Evolutionary conservation across 495 filamentous ascomycete species (phyloP), one percentile per base, ranked within the genome.

Genomic region (Talaromyces trachyspermus): DNA sequence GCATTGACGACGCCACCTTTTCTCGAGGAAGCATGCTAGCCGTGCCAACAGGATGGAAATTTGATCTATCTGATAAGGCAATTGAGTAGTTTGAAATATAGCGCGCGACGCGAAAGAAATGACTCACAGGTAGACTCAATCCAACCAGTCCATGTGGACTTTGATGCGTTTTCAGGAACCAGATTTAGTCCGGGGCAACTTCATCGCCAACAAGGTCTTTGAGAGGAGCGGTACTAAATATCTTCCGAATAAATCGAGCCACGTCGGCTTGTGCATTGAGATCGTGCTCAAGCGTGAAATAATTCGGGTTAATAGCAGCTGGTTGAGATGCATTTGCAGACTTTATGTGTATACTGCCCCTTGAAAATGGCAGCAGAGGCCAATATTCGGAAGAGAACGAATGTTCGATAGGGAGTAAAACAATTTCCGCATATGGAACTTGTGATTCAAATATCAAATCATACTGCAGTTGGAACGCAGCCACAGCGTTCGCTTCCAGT

Each of bases 261-360:
- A 63, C 49, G 11, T 45, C 40, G n/a, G 54, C 42, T 41, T 66
- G 58, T 6, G 49, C 42, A 2, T 74, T 65, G 26, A 71, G 6
- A 49, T 83, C 80, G 12, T 75, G 55, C 1, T 70, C 65, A 46
- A 81, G 57, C 43, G 68, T 63, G 52, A 77, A 69, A 53, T 78
- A 83, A 14, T 65, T 71, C 9, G 59, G 59, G 39, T 68, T 58
- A 30, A 60, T 46, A n/a, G 19, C 24, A 7, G 78, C 72, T 11
- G 61, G 43, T 3, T 47, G 54, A 0, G 33, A 40, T 0, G 68
- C 49, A 35, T 74, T 57, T 6, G 63, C 30, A 5, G 67, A 69
- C 0, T 54, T 51, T 37, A 81, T 77, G 52, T 83, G 80, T 41
- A 82, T 69, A 32, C 56, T 75, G 5, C 80, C 80, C 7, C 78